Evolutionary conservation across 257 asterid genomes (phyloP), one percentile per base, ranked within the genome.

Genomic region (Primulina huaijiensis): DNA sequence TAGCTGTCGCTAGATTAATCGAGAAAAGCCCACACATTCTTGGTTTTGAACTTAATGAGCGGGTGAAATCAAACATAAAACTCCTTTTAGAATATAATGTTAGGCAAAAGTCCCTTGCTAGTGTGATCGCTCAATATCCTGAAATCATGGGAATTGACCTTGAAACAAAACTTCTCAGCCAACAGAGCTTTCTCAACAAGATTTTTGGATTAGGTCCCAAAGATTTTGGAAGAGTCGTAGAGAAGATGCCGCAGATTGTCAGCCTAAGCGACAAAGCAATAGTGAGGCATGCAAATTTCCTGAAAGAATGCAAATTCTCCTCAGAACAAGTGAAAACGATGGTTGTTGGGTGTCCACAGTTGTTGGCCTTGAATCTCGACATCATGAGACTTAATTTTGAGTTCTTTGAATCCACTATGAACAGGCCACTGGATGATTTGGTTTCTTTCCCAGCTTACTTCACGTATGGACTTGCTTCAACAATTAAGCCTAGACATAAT

Each of bases 321-420:
- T 64, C 58, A 2, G 88, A 87, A 70, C 95, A 93, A 74, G 82
- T 89, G 81, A 82, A 79, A 19, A 76, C 81, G 61, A 89, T 93
- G 98, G 92, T 87, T 16, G 81, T 90, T 67, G 89, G 89, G 68
- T 90, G 98, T 68, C 97, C 98, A 2, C 98, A 93, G 71, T 61
- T 93, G 79, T 85, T 93, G 77, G 98, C 98, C 11, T 75, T 90
- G 71, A 90, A 90, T 76, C 72, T 86, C 27, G 97, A 87, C 74
- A 84, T 90, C 62, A 93, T 90, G 99, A 85, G 72, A 72, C 83
- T 72, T 50, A 88, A 90, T 65, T 90, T 89, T 29, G 90, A 83
- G 67, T 87, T 67, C 87, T 89, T 87, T 73, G 76, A 73, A 68
- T 70, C 81, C 21, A 68, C 77, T 52, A 90, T 93, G 99, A 80